Evolutionary conservation across 305 asterid genomes (phyloP), one percentile per base, ranked within the genome.

Genomic region (Caryopteris hybrid): DNA sequence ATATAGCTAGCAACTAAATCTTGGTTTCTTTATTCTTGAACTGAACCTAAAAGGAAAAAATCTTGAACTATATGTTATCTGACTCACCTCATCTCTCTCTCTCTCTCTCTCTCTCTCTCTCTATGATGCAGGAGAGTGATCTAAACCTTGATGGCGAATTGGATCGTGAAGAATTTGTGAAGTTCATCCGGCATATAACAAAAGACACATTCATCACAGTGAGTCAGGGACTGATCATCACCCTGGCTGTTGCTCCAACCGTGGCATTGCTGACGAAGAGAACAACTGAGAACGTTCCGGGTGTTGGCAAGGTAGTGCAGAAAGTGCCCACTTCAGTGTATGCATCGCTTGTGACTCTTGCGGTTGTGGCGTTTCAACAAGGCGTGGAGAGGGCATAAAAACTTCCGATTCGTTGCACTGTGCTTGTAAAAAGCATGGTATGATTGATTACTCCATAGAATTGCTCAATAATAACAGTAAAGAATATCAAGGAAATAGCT

Each of bases 191-290:
- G 23, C 61, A 47, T 45, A 67, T 87, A 11, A 88, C 96, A 31
- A 86, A 86, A 66, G 97, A 90, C 62, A 73, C 95, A 7, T 86
- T 93, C 80, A 58, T 81, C 42, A 71, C 71, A 9, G 88, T 90
- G 7, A 91, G 96, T 67, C 95, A 86, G 67, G 94, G 95, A 53
- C 52, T 93, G 87, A 79, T 93, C 18, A 60, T 89, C 36, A 64
- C 96, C 18, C 69, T 93, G 75, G 99, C 96, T 25, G 87, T 85
- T 14, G 95, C 97, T 65, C 99, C 99, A 54, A 80, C 96, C 0
- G 78, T 93, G 60, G 99, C 99, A 52, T 0, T 93, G 75, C 74
- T 88, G 13, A 88, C 97, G 20, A 90, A 90, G 76, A 83, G 85
- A 81, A 46, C 96, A 0, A 87, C 96, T 6, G 97, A 93, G 79